A percentile compares a stretch with the other conserved stretches of the same genome.
Conservation (phyloP, 768 basidiomycete genomes). For the Gymnopilus dilepis region DNA sequence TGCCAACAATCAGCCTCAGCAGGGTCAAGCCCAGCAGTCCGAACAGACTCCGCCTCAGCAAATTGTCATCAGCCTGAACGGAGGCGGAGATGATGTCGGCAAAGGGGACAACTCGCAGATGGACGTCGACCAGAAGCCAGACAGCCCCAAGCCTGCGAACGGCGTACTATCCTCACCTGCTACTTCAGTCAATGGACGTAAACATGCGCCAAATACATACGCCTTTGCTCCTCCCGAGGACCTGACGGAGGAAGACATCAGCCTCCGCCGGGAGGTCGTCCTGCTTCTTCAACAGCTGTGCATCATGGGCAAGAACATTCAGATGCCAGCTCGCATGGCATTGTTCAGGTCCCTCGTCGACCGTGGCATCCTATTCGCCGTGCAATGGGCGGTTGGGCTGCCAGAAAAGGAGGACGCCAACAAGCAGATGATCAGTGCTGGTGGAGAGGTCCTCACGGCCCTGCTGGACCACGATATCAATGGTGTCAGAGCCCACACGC, state of each 20-base stretch:
- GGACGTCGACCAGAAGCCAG: conserved; percentile 44
- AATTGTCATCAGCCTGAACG: conserved; percentile 45
- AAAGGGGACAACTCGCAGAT: conserved; percentile 40
- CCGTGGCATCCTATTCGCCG: conserved; percentile 85
- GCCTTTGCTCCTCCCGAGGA: conserved; percentile 63
- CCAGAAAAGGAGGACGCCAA: conserved; percentile 57
- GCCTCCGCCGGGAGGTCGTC: conserved; percentile 76
- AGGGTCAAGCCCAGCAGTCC: conserved; percentile 17
- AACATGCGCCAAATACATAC: conserved; percentile 39
- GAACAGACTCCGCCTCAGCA: conserved; percentile 28
- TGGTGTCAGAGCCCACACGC: conserved; percentile 82
- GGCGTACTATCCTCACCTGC: conserved; percentile 22
- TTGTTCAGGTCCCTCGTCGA: conserved; percentile 90
- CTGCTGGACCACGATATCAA: conserved; percentile 91
- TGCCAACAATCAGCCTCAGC: conserved; percentile 27
- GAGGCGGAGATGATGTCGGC: conserved; percentile 41
- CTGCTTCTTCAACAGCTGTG: conserved; percentile 91
- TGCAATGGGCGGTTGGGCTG: conserved; percentile 89
- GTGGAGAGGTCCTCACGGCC: conserved; percentile 83
- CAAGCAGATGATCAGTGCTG: conserved; percentile 74
- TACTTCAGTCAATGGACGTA: conserved; percentile 30
- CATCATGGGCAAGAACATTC: conserved; percentile 96
- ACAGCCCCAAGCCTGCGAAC: conserved; percentile 36
- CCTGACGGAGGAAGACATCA: conserved; percentile 58
- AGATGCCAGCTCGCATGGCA: conserved; percentile 81